Conservation (phyloP, 2,329 filamentous ascomycete genomes). For the Trichophyton schoenleinii region DNA sequence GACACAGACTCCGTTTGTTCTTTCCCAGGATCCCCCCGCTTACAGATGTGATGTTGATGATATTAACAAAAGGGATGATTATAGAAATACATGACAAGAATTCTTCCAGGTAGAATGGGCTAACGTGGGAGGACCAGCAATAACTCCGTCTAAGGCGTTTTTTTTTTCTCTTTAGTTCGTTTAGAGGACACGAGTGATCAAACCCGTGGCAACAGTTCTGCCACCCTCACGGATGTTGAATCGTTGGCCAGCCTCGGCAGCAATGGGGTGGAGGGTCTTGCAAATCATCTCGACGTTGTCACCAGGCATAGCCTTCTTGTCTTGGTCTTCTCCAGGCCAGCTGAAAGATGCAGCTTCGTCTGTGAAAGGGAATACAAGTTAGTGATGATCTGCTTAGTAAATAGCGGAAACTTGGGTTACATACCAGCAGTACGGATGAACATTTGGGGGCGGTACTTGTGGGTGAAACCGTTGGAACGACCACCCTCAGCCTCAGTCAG, state of each 20-base stretch:
- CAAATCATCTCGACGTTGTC: conserved; percentile 98
- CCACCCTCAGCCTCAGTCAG: conserved; percentile 96
- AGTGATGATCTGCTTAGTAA: not conserved
- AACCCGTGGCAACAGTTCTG: conserved; percentile 71
- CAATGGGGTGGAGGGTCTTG: conserved; percentile 70
- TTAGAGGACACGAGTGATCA: conserved; percentile 59
- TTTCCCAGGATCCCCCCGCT: conserved; percentile 8
- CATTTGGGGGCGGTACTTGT: conserved; percentile 95
- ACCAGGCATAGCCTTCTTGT: conserved; percentile 89
- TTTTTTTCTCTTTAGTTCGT: conserved; percentile 16
- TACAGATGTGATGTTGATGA: not conserved
- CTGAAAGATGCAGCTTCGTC: conserved; percentile 61
- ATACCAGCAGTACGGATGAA: conserved; percentile 87
- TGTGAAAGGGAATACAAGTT: conserved; percentile 12
- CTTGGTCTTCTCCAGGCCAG: conserved; percentile 71
- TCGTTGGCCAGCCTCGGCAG: conserved; percentile 80
- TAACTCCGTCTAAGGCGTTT: conserved; percentile 4
- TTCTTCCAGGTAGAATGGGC: not conserved
- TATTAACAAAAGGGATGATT: conserved; percentile 5
- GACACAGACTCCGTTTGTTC: conserved; percentile 12
- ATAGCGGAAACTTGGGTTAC: conserved; percentile 24
- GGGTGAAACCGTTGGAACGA: conserved; percentile 85
- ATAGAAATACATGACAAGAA: conserved; percentile 3
- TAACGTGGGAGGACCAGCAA: not conserved
- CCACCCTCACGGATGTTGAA: conserved; percentile 98